Evolutionary conservation across 306 rosid genomes (phyloP).

Genomic region (Quercus robur): DNA sequence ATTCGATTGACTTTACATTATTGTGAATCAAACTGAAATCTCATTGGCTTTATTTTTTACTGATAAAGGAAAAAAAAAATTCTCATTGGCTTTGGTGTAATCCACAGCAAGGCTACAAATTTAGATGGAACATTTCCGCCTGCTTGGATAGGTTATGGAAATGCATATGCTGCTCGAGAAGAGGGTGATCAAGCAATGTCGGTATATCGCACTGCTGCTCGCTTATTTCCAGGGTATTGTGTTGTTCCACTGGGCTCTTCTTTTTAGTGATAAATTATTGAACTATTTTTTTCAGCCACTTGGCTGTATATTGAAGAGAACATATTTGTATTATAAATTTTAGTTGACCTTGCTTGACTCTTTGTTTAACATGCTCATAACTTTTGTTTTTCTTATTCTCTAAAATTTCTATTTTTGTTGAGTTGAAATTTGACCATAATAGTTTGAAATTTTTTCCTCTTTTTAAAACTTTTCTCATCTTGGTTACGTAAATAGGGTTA

Average conservation of each 20-base stretch:
- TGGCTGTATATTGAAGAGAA: background rate
- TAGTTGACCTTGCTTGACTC: background rate
- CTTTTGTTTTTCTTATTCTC: background rate
- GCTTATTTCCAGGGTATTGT: conserved; percentile 91
- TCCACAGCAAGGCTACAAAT: conserved; percentile 83
- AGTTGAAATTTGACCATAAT: background rate
- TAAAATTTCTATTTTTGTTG: background rate
- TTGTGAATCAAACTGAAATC: background rate
- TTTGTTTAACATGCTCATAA: background rate
- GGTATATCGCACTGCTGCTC: conserved; percentile 95
- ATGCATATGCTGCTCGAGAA: conserved; percentile 90
- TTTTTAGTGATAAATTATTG: background rate
- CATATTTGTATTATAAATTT: background rate
- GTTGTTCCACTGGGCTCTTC: background rate
- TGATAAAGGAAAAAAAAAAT: conserved; percentile 2
- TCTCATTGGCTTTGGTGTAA: conserved; percentile 22
- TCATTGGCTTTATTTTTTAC: background rate
- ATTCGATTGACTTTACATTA: background rate
- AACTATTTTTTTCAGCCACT: background rate
- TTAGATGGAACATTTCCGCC: conserved; percentile 91
- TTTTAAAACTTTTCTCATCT: background rate
- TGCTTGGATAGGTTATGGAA: conserved; percentile 96
- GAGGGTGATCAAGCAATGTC: conserved; percentile 99
- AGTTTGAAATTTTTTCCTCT: background rate
- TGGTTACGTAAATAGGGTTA: background rate